Percentiles rank a stretch among this genome's conserved stretches.
Evolutionary conservation across 225 moss, liverwort and hornwort genomes (phyloP).

Genomic region (Lunularia cruciata): DNA sequence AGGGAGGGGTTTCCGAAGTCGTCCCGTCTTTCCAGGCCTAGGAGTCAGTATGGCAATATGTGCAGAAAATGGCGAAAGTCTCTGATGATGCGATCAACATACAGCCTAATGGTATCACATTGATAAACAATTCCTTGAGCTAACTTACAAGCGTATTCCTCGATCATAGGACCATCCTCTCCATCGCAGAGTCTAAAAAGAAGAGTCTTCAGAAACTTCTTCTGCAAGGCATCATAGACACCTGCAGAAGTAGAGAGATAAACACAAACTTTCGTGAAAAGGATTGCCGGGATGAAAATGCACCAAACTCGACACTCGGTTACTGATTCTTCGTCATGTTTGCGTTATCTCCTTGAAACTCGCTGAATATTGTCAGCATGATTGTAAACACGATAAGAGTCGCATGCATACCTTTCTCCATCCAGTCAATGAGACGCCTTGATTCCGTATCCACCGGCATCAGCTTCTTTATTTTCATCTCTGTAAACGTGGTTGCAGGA

Average conservation of each 20-base stretch:
- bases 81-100: no score
- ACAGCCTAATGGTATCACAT: neutral
- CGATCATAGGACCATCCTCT: constrained; percentile 50
- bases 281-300: no score
- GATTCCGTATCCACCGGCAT: constrained; percentile 55
- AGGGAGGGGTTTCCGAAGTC: no score
- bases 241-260: constrained; percentile 31
- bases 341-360: no score
- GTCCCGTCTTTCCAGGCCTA: no score
- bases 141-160: constrained; percentile 56
- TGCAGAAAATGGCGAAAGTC: no score
- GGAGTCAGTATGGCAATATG: no score
- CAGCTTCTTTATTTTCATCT: constrained; percentile 62
- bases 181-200: constrained; percentile 48
- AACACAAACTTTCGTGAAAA: no score
- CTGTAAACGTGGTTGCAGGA: no score
- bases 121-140: neutral
- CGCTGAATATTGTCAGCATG: neutral
- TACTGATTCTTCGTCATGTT: neutral
- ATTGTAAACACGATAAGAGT: neutral
- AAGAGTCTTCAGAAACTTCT: constrained; percentile 55
- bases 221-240: constrained; percentile 58
- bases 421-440: constrained; percentile 56
- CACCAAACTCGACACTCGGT: neutral
- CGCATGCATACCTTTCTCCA: constrained; percentile 52